Evolutionary conservation across 176 grass and related monocot species (phyloP), one percentile per base, ranked within the genome.

Genomic region (Oryza officinalis): DNA sequence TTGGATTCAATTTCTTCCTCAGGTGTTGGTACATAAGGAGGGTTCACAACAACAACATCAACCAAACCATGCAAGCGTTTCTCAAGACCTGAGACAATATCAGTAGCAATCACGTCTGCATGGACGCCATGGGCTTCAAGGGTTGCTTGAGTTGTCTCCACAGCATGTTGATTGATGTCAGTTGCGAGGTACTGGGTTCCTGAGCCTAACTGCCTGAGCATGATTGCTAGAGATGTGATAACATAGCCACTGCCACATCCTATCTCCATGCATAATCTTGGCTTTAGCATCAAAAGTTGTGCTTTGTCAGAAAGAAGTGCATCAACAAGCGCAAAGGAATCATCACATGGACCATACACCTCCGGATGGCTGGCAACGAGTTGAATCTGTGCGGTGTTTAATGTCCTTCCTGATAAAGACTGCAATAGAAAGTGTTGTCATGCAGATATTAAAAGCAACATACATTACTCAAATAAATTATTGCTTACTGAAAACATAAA

Each of bases 271-370:
- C 96, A 98, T 54, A 98, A 84, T 67, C 78, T 96, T 3, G 96
- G 96, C 23, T 83, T 75, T 37, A 94, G 85, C 3, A 81, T 46
- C 63, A 98, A 73, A 75, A 98, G 75, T 14, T 88, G 88, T 64
- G 83, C 70, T 60, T 87, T 88, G 71, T 98, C 96, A 38, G 96
- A 94, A 68, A 98, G 86, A 28, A 98, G 91, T 6, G 96, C 93
- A 93, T 98, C 96, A 67, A 98, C 96, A 30, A 98, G 85, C 6
- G 88, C 87, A 92, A 95, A 98, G 2, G 96, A 96, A 85, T 98
- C 93, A 68, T 98, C 93, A 41, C 93, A 98, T 84, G 96, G 93
- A 45, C 93, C 93, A 63, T 98, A 98, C 74, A 98, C 96, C 69
- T 98, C 91, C 10, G 93, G 91, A 85, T 98, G 96, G 69, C 64